Evolutionary conservation across 805 yeast species (phyloP).

Genomic region (Wickerhamiella azymoides): DNA sequence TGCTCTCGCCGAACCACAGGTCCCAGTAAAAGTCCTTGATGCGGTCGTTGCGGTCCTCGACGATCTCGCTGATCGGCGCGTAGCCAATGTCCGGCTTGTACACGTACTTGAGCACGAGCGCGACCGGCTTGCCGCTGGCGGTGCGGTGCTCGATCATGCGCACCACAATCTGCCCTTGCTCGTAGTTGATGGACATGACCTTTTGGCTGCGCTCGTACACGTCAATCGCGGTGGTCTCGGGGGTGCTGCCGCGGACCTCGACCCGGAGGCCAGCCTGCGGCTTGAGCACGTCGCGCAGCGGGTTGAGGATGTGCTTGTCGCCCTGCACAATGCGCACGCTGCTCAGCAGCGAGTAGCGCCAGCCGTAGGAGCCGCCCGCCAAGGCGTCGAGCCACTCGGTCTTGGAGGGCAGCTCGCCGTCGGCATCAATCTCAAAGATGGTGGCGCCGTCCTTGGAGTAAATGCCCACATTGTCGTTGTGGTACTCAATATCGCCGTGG

Average conservation of each 20-base stretch:
- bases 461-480: constrained; percentile 20
- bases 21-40: constrained; percentile 96
- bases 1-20: constrained; percentile 69
- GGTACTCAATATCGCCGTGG: constrained; percentile 24
- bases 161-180: constrained; percentile 44
- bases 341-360: constrained; percentile 87
- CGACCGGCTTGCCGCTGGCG: constrained; percentile 57
- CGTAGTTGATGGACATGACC: constrained; percentile 38
- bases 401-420: constrained; percentile 23
- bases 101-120: constrained; percentile 62
- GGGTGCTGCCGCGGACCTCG: constrained; percentile 42
- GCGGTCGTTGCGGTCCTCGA: constrained; percentile 81
- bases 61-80: constrained; percentile 83
- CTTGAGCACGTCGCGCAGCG: constrained; percentile 64
- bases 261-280: constrained; percentile 55
- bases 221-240: constrained; percentile 44
- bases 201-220: constrained; percentile 46
- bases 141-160: constrained; percentile 79
- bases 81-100: constrained; percentile 83
- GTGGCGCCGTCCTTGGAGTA: constrained; percentile 13
- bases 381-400: constrained; percentile 63
- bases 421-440: constrained; percentile 28
- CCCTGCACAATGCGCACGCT: constrained; percentile 77
- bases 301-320: constrained; percentile 60
- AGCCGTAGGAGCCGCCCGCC: constrained; percentile 64